phyloP scores from a whole-genome alignment of 129 eudicot species.

The Flaveria bidentis region DNA sequence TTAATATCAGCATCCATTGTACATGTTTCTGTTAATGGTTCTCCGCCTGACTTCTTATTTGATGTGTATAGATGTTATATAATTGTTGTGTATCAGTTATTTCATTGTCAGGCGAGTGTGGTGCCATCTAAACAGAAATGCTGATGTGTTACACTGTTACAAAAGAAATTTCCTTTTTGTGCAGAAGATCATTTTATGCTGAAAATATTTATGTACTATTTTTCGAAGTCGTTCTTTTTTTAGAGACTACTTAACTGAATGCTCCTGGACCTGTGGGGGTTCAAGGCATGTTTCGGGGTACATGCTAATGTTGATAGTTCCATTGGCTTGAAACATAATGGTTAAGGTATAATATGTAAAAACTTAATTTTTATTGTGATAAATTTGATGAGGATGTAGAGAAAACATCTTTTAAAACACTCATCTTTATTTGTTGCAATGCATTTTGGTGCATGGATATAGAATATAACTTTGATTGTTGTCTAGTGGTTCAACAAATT shows the following conservation, averaged over 20 bases:
- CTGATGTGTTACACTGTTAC: background rate
- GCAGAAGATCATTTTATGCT: background rate
- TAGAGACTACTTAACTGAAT: background rate
- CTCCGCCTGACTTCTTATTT: background rate
- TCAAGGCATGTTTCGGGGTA: background rate
- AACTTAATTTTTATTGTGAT: background rate
- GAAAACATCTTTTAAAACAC: background rate
- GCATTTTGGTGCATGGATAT: background rate
- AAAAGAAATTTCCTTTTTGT: no score
- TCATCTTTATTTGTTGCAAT: background rate
- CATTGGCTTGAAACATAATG: background rate
- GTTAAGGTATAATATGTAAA: background rate
- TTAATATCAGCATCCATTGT: background rate
- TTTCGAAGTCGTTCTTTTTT: background rate
- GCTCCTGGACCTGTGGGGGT: background rate
- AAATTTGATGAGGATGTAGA: background rate
- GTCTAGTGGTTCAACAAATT: background rate
- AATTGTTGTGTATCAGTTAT: slow-evolving; percentile 7
- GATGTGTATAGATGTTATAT: background rate
- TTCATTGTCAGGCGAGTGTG: background rate
- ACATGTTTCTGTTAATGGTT: background rate
- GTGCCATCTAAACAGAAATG: background rate
- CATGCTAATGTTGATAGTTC: background rate
- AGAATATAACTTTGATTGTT: background rate
- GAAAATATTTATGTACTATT: background rate